phyloP scores from a whole-genome alignment of 306 rosid genomes.

The Abrus pulchellus region DNA sequence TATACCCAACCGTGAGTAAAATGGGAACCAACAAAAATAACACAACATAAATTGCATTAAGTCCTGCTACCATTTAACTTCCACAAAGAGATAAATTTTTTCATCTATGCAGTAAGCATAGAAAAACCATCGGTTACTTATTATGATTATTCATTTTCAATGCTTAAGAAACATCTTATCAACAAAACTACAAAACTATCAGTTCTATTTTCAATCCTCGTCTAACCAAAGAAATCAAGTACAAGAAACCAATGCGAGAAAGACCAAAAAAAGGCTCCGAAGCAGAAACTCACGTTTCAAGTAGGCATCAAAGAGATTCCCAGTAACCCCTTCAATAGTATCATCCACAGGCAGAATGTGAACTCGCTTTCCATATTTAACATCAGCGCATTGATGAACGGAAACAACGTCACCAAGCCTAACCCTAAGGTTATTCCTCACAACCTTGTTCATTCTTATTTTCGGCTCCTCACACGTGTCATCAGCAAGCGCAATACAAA shows the following conservation, averaged over 20 bases:
- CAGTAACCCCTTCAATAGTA: conserved; percentile 95
- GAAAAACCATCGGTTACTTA: not conserved
- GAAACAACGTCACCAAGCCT: conserved; percentile 98
- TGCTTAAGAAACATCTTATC: not conserved
- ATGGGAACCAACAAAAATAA: not conserved
- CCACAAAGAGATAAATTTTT: not conserved
- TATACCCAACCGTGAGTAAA: not conserved
- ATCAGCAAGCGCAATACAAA: conserved; percentile 95
- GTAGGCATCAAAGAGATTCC: conserved; percentile 86
- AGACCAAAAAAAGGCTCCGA: no score
- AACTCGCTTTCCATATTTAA: conserved; percentile 91
- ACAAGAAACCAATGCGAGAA: no score
- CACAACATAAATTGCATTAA: not conserved
- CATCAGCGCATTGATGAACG: conserved; percentile 93
- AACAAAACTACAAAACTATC: no score
- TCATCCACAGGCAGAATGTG: conserved; percentile 96
- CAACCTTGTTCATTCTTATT: conserved; percentile 96
- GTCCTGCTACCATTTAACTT: conserved; percentile 13
- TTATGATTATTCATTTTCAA: not conserved
- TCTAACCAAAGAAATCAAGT: no score
- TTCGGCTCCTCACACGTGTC: conserved; percentile 89
- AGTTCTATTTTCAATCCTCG: no score
- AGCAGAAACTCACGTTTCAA: conserved; percentile 77
- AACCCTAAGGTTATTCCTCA: conserved; percentile 90
- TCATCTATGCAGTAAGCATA: not conserved